Evolutionary conservation across 345 rosid species (phyloP), one percentile per base, ranked within the genome.

Genomic region (Populus ilicifolia): DNA sequence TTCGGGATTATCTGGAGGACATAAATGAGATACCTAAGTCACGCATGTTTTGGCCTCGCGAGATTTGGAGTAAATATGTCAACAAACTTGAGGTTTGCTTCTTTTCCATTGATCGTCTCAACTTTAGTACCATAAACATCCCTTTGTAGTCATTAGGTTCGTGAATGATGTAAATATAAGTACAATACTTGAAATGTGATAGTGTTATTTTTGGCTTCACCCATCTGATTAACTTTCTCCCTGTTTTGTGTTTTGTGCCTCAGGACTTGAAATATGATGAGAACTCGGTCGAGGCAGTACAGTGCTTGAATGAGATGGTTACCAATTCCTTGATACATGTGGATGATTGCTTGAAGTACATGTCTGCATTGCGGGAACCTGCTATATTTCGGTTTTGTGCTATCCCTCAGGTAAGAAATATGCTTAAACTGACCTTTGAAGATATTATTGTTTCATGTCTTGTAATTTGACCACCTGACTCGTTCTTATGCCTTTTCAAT

Each of bases 11-110:
- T 84, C 85, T 94, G 68, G 99, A 96, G 87, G 99, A 96, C 80
- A 92, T 96, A 39, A 96, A 94, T 78, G 99, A 96, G 89, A 90
- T 92, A 82, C 99, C 99, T 38, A 91, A 91, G 88, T 88, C 93
- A 8, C 97, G 98, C 84, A 94, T 92, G 99, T 96, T 96, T 81
- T 96, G 99, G 99, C 99, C 99, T 84, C 92, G 88, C 2, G 82
- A 91, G 63, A 89, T 92, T 52, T 96, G 99, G 99, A 84, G 91
- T 68, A 92, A 92, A 84, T 94, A 96, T 88, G 96, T 87, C n/a
- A 78, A 75, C 83, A 92, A 92, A 81, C 98, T 94, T 30, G 99
- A 96, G 97, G 98, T 91, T 66, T 68, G 73, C 67, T 70, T 75
- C 75, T 79, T 50, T 73, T 76, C 68, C 48, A 70, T 70, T 44